Evolutionary conservation across 768 basidiomycete genomes (phyloP).

Genomic region (Pisolithus sp.): DNA sequence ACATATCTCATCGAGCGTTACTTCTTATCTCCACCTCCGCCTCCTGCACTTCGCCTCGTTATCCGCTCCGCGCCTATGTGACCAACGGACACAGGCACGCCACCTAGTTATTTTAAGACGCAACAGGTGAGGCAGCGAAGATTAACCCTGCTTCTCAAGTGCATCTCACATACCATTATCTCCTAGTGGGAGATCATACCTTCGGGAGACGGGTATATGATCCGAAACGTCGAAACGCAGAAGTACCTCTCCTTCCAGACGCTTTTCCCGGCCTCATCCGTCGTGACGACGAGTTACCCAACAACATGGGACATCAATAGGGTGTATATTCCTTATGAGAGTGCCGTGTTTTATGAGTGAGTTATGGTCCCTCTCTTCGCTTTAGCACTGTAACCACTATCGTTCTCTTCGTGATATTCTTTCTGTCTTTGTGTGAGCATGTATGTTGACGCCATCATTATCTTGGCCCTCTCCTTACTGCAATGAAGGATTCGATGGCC

Average conservation of each 20-base stretch:
- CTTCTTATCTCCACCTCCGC: too few species aligned
- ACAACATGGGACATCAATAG: neutral
- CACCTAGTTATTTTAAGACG: neutral
- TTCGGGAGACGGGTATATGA: neutral
- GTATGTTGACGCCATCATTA: neutral
- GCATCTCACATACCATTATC: neutral
- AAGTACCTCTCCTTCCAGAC: neutral
- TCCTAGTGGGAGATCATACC: neutral
- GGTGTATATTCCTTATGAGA: neutral
- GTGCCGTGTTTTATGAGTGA: neutral
- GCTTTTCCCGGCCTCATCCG: neutral
- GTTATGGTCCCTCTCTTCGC: neutral
- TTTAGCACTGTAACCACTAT: neutral
- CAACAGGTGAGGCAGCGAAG: neutral
- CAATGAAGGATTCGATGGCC: slow-evolving; percentile 2
- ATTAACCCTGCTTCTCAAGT: neutral
- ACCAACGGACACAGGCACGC: neutral
- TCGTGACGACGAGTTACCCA: neutral
- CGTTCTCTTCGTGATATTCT: neutral
- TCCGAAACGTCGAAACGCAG: neutral
- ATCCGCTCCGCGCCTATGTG: too few species aligned
- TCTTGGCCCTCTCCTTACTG: neutral
- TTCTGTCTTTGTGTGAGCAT: neutral
- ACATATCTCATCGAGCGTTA: neutral
- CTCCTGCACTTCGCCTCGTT: neutral